Evolutionary conservation across 306 rosid species (phyloP), one percentile per base, ranked within the genome.

Genomic region (Cicer yamashitae): DNA sequence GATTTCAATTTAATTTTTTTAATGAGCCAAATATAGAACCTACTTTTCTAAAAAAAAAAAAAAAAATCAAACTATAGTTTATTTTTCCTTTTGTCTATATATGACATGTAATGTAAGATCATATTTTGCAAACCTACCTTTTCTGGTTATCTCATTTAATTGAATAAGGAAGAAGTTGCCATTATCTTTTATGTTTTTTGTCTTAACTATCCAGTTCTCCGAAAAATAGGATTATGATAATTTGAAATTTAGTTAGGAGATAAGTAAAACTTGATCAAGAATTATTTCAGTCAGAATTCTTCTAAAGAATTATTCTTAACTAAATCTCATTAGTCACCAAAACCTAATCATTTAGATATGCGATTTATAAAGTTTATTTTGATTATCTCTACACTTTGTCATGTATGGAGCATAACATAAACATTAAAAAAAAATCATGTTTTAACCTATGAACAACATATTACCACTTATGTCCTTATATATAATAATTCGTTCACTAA

Each of bases 81-180:
- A 12, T 71, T 79, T 75, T 76, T 71, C 43, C 53, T 53, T 51
- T 22, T 72, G 74, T 60, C 78, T 48, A 17, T 43, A 20, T 59
- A 59, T 60, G 72, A 73, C 59, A 51, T 83, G 83, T 80, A 74
- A 51, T 83, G 80, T 80, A 74, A 81, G 68, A 81, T 57, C 71
- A 50, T 74, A 74, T 54, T 44, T 74, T 37, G 41, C 20, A 47
- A 67, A 53, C 6, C 3, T 72, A 25, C 41, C 51, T 75, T 75
- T 62, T 60, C 58, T 68, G 11, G 46, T 59, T 11, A 53, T 83
- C 61, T 25, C 12, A 41, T 17, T 75, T 58, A 70, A 18, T 71
- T 84, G 82, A 81, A 81, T 70, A 81, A 74, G 62, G 81, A 57
- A 74, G 25, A 53, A 39, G 58, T 37, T 77, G 78, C 68, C 81